A percentile compares a stretch with the other conserved stretches of the same genome.
Conservation (phyloP, 148 eudicot species). For the Simmondsia chinensis region DNA sequence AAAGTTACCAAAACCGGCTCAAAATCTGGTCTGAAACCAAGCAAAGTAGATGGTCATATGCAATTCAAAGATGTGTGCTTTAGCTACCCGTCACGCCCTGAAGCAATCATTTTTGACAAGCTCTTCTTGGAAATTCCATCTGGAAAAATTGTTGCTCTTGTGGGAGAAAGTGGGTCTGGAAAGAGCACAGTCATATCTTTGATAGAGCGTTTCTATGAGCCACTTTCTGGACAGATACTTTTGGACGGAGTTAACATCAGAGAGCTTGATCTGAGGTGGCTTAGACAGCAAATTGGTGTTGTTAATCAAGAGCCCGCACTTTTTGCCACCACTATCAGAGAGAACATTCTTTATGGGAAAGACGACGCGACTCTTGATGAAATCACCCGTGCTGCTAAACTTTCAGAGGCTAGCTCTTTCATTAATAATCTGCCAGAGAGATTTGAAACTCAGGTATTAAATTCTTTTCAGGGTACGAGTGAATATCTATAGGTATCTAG, state of each 20-base stretch:
- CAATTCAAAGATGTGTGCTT: constrained; percentile 67
- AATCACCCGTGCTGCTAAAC: constrained; percentile 85
- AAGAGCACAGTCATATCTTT: constrained; percentile 93
- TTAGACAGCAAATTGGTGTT: constrained; percentile 78
- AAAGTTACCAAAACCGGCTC: constrained; percentile 38
- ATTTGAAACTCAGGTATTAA: constrained; percentile 87
- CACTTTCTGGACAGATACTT: constrained; percentile 59
- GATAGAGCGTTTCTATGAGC: constrained; percentile 96
- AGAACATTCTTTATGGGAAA: constrained; percentile 91
- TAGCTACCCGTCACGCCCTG: constrained; percentile 93
- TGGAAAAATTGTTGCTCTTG: constrained; percentile 95
- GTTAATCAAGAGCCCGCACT: constrained; percentile 98
- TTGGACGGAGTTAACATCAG: constrained; percentile 64
- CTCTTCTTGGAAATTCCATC: constrained; percentile 69
- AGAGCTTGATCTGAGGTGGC: constrained; percentile 81
- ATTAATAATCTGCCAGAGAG: constrained; percentile 88
- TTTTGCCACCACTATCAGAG: constrained; percentile 86
- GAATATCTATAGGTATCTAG: neutral
- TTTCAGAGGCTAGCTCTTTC: constrained; percentile 82
- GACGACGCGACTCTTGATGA: constrained; percentile 83
- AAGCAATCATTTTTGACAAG: constrained; percentile 64
- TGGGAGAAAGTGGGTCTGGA: constrained; percentile 96
- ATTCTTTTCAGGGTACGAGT: neutral
- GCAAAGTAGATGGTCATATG: constrained; percentile 80
- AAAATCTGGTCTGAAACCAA: constrained; percentile 35